Conservation (phyloP, 495 filamentous ascomycete species). For the Penicillium herquei region DNA sequence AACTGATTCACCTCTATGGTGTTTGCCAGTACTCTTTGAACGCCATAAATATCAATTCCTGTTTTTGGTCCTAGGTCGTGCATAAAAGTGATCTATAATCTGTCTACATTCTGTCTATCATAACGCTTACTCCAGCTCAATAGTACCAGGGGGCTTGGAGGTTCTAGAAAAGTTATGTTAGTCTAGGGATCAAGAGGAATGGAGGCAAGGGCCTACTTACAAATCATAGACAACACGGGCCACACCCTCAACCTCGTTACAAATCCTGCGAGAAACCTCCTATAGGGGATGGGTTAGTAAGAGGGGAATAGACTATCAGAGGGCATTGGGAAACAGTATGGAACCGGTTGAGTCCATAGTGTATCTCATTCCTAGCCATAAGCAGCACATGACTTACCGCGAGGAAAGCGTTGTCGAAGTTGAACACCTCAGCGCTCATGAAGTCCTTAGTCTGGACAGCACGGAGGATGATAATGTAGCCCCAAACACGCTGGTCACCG, state of each 20-base stretch:
- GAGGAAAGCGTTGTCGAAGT: conserved; percentile 16
- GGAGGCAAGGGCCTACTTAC: conserved; percentile 15
- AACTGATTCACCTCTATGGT: neutral
- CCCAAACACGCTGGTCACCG: conserved; percentile 25
- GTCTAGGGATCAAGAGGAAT: neutral
- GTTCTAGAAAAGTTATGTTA: conserved; percentile 13
- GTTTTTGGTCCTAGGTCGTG: neutral
- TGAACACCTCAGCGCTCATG: conserved; percentile 19
- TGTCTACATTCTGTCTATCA: neutral
- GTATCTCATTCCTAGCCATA: neutral
- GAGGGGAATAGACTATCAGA: neutral
- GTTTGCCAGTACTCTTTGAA: neutral
- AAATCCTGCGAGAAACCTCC: conserved; percentile 20
- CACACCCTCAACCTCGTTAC: conserved; percentile 26
- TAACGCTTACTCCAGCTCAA: conserved; percentile 25
- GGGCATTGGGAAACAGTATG: neutral
- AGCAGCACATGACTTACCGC: conserved; percentile 1
- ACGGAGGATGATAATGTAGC: conserved; percentile 26
- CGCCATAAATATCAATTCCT: neutral
- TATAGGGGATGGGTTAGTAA: conserved; percentile 4
- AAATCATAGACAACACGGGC: conserved; percentile 26
- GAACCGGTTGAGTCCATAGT: neutral
- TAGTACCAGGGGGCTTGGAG: conserved; percentile 27
- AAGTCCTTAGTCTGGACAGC: conserved; percentile 23
- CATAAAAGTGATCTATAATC: neutral